These are phyloP conservation scores for Pseudofabraea citricarpa DNA, from an alignment of 2,329 filamentous ascomycete species.

Conservation along the genomic window DNA sequence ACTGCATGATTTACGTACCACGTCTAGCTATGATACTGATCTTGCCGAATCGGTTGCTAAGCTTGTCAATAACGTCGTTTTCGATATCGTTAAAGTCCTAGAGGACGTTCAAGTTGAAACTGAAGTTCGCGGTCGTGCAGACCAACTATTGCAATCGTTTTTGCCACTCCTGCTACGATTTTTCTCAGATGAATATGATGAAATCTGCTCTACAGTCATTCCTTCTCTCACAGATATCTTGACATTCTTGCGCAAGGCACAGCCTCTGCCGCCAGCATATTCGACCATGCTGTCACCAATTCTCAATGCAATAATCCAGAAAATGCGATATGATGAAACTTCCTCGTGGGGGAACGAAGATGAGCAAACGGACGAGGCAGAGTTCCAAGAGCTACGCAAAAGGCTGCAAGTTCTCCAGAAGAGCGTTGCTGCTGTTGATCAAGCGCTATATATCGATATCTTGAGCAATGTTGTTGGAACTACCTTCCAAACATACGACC, in stretches of 20 bases:
- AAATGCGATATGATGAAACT: constrained; percentile 98
- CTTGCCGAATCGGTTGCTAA: constrained; percentile 93
- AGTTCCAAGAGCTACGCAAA: constrained; percentile 92
- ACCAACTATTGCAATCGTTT: constrained; percentile 77
- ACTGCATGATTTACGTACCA: constrained; percentile 72
- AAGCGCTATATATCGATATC: constrained; percentile 81
- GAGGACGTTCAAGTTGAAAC: constrained; percentile 61
- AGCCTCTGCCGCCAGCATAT: constrained; percentile 69
- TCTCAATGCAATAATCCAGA: constrained; percentile 84
- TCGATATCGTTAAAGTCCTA: constrained; percentile 81
- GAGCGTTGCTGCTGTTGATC: constrained; percentile 84
- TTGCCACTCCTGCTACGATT: constrained; percentile 85
- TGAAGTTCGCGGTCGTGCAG: constrained; percentile 67
- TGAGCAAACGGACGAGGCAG: constrained; percentile 92
- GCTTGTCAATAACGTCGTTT: constrained; percentile 84
- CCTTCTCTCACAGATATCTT: constrained; percentile 89
- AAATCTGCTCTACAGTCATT: constrained; percentile 94
- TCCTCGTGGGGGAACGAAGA: constrained; percentile 90
- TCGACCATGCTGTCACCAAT: constrained; percentile 81
- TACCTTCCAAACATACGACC: constrained; percentile 77
- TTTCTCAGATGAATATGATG: constrained; percentile 97
- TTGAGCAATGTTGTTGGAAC: constrained; percentile 83
- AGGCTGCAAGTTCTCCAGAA: constrained; percentile 88
- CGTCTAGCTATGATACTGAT: constrained; percentile 88
- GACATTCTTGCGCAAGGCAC: constrained; percentile 80